Evolutionary conservation across 805 yeast species (phyloP).

Genomic region (Komagataella pseudopastoris): DNA sequence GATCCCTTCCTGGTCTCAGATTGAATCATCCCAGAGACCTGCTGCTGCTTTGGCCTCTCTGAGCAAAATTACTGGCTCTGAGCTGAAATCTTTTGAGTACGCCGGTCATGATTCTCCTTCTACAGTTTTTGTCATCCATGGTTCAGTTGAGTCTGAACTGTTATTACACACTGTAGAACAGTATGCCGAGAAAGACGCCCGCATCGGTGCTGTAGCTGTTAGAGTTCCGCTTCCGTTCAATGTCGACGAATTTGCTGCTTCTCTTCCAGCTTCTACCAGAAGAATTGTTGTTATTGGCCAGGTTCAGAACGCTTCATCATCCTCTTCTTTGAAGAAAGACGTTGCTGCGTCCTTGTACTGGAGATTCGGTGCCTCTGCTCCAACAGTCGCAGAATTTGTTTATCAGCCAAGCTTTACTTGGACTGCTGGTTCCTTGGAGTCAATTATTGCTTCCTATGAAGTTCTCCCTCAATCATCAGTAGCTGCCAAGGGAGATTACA

Average conservation of each 20-base stretch:
- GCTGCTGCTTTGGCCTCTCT: constrained; percentile 32
- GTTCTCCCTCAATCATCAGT: constrained; percentile 18
- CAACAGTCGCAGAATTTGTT: constrained; percentile 34
- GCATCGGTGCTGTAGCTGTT: constrained; percentile 55
- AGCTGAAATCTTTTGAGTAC: constrained; percentile 53
- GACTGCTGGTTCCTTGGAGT: constrained; percentile 39
- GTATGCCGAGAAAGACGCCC: constrained; percentile 17
- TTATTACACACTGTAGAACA: constrained; percentile 30
- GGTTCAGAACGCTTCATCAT: constrained; percentile 17
- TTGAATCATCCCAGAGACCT: constrained; percentile 22
- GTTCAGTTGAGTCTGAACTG: constrained; percentile 51
- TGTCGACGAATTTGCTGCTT: constrained; percentile 38
- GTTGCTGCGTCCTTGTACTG: constrained; percentile 59
- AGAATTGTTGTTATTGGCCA: constrained; percentile 61
- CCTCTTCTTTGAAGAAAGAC: constrained; percentile 50
- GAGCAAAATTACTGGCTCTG: constrained; percentile 35
- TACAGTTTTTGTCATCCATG: constrained; percentile 73
- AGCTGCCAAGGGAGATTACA: constrained; percentile 29
- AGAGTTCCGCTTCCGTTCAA: constrained; percentile 78
- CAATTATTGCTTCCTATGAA: constrained; percentile 30
- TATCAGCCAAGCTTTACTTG: constrained; percentile 39
- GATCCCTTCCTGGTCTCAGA: constrained; percentile 11
- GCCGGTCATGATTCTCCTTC: constrained; percentile 48
- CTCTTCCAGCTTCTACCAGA: constrained; percentile 45
- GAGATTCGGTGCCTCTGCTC: constrained; percentile 23